phyloP scores from a whole-genome alignment of 306 rosid species.

The Hippophae rhamnoides region DNA sequence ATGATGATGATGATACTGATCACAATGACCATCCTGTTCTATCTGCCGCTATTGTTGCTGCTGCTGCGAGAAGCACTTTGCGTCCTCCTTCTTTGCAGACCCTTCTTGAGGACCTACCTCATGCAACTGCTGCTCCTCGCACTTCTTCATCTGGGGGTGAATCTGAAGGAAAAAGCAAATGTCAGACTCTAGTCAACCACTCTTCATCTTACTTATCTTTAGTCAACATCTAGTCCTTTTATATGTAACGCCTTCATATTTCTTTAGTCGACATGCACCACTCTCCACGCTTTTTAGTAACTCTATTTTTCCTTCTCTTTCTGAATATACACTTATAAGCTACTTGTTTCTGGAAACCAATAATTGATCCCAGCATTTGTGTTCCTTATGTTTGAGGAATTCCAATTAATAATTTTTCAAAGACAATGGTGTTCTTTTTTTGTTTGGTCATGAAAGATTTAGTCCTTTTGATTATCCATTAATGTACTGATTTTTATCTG shows the following conservation, averaged over 20 bases:
- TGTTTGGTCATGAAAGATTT: background rate
- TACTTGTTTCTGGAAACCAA: no score
- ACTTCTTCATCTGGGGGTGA: conserved; percentile 88
- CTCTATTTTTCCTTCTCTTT: no score
- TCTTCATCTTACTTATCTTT: no score
- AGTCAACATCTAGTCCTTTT: no score
- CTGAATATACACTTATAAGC: no score
- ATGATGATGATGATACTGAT: conserved; percentile 44
- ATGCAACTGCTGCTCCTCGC: conserved; percentile 44
- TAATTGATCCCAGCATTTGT: no score
- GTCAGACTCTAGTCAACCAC: conserved; percentile 29
- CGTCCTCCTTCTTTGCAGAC: conserved; percentile 97
- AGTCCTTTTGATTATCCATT: no score
- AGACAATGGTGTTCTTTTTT: background rate
- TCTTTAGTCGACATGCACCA: no score
- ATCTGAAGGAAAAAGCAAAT: conserved; percentile 90
- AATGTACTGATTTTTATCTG: conserved; percentile 2
- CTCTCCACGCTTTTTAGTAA: no score
- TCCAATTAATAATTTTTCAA: background rate
- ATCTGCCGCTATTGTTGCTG: conserved; percentile 89
- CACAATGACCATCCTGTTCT: conserved; percentile 54
- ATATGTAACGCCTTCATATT: no score
- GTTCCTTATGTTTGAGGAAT: no score
- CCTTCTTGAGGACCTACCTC: conserved; percentile 76
- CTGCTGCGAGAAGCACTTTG: conserved; percentile 90